Evolutionary conservation across 2,329 filamentous ascomycete genomes (phyloP), one percentile per base, ranked within the genome.

Genomic region (Parastagonospora avenae): DNA sequence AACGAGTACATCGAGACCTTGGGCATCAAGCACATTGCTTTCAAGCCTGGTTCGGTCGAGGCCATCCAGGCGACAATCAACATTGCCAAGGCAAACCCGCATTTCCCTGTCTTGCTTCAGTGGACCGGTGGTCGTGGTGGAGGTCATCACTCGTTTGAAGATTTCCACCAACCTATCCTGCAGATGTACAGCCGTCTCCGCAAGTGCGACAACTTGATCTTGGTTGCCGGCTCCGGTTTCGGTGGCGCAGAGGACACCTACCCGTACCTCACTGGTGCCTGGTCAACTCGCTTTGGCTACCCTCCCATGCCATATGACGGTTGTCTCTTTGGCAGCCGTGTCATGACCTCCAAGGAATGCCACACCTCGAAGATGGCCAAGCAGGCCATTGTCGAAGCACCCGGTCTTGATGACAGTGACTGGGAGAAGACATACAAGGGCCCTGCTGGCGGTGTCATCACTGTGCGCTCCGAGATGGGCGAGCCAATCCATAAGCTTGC

Each of bases 401-500:
- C 60, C 30, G 77, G 77, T 50, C 64, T 79, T 7, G 70, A 74
- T 8, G 76, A 79, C 45, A 58, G 60, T 15, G 74, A 78, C 1
- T 80, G 77, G 77, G 75, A 78, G 59, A 74, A 74, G 59, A 78
- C 76, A 1, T 79, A 79, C 68, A 76, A 73, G 79, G 91, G 90
- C 14, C 83, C 92, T 24, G 89, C 92, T 50, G 94, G 94, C 66
- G 94, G 94, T 72, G 86, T 99, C 57, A 93, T 99, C 66, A 99
- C 94, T 27, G 94, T 99, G 42, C 86, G 92, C 59, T 99, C 94
- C 1, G 94, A 99, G 78, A 99, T 99, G 95, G 95, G 94, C 39
- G 94, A 99, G 81, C 95, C 94, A 5, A 99, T 99, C 56, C 94
- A 99, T 81, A 99, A 99, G 80, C 85, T 99, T 52, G 95, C 94